phyloP scores from a whole-genome alignment of 352 stramenopile species.

The Elongisporangium undulatum region DNA sequence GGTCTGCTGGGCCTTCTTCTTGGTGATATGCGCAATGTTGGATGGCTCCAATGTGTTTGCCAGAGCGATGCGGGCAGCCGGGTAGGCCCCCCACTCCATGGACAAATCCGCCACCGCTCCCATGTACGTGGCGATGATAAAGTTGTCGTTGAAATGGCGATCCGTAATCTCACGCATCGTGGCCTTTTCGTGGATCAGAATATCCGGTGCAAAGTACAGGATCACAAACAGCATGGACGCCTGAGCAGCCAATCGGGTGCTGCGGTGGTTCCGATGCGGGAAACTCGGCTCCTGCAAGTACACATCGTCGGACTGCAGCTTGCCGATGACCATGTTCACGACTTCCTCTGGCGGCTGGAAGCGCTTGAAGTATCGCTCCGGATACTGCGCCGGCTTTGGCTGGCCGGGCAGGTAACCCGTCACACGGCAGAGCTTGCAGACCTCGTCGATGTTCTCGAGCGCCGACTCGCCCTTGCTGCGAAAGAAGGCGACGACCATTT shows the following conservation, averaged over 20 bases:
- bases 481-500: constrained; percentile 90
- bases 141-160: constrained; percentile 96
- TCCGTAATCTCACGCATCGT: constrained; percentile 95
- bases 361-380: constrained; percentile 84
- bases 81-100: constrained; percentile 91
- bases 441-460: constrained; percentile 89
- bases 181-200: constrained; percentile 89
- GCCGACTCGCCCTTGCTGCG: constrained; percentile 86
- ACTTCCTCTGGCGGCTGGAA: constrained; percentile 87
- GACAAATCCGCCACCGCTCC: constrained; percentile 91
- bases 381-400: constrained; percentile 84
- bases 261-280: constrained; percentile 90
- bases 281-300: constrained; percentile 92
- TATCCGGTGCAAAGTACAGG: constrained; percentile 91
- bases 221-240: constrained; percentile 95
- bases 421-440: constrained; percentile 88
- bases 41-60: constrained; percentile 83
- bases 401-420: constrained; percentile 86
- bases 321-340: constrained; percentile 91
- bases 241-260: constrained; percentile 86
- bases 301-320: constrained; percentile 93
- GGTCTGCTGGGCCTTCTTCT: constrained; percentile 85
- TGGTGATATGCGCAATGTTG: constrained; percentile 88
- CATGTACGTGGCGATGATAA: constrained; percentile 95
- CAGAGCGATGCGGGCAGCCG: constrained; percentile 85